phyloP scores from a whole-genome alignment of 139 green algal species.

The Tetraselmis striata region DNA sequence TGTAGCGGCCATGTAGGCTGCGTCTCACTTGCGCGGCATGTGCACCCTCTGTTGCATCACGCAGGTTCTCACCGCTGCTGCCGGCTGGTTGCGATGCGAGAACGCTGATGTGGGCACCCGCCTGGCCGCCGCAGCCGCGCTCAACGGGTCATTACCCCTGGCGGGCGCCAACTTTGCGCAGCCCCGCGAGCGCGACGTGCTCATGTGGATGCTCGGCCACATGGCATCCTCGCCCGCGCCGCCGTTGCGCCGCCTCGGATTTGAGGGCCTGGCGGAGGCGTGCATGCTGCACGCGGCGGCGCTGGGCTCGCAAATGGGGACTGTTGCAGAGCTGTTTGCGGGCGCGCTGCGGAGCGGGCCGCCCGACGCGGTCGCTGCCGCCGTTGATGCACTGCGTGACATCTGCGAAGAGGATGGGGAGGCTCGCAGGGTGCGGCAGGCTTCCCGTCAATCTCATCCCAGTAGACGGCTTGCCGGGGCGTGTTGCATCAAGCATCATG shows the following conservation, averaged over 20 bases:
- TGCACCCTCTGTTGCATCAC: too few species aligned
- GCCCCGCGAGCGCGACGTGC: not conserved
- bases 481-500: too few species aligned
- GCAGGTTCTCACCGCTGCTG: too few species aligned
- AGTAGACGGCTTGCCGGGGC: too few species aligned
- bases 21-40: too few species aligned
- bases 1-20: too few species aligned
- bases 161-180: not conserved
- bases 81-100: not conserved
- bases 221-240: not conserved
- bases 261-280: not conserved
- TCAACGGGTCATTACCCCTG: not conserved
- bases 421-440: not conserved
- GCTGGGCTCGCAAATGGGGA: not conserved
- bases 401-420: not conserved
- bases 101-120: not conserved
- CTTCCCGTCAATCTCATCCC: too few species aligned
- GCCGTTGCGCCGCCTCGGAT: not conserved
- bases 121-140: not conserved
- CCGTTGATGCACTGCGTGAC: not conserved
- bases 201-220: not conserved
- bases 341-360: not conserved
- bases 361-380: not conserved
- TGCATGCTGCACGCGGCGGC: not conserved
- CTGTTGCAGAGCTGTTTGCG: not conserved